phyloP scores from a whole-genome alignment of 306 rosid genomes.

The Senna tora region DNA sequence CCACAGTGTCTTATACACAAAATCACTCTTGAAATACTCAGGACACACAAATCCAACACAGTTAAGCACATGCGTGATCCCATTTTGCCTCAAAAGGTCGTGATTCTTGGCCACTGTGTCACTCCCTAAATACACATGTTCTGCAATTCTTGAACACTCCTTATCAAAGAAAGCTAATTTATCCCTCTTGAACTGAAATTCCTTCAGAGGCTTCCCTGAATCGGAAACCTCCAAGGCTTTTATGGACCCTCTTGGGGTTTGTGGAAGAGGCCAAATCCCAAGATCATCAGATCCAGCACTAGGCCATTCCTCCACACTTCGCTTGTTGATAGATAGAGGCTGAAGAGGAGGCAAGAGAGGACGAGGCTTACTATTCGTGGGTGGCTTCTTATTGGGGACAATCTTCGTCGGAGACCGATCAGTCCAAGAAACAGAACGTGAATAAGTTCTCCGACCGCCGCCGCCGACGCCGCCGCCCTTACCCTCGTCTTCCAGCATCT shows the following conservation, averaged over 20 bases:
- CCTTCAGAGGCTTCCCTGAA: conserved; percentile 50
- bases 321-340: conserved; percentile 71
- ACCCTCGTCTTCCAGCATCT: conserved; percentile 65
- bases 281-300: conserved; percentile 91
- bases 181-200: conserved; percentile 75
- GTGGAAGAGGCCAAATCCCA: conserved; percentile 80
- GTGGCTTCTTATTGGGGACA: conserved; percentile 48
- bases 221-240: conserved; percentile 37
- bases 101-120: conserved; percentile 94
- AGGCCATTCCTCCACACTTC: conserved; percentile 76
- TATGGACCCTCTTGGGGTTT: conserved; percentile 69
- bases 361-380: conserved; percentile 53
- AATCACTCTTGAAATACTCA: conserved; percentile 83
- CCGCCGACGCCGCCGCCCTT: conserved; percentile 12
- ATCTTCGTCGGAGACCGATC: conserved; percentile 68
- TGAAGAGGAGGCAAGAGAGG: conserved; percentile 75
- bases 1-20: conserved; percentile 95
- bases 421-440: conserved; percentile 83
- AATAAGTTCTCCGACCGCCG: conserved; percentile 35
- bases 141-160: conserved; percentile 87
- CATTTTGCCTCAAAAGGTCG: conserved; percentile 66
- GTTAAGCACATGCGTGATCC: conserved; percentile 87
- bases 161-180: conserved; percentile 80
- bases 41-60: conserved; percentile 96
- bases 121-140: conserved; percentile 86